These are phyloP conservation scores for Cladosporium phlei DNA, from an alignment of 2,329 filamentous ascomycete species.

Conservation along the genomic window DNA sequence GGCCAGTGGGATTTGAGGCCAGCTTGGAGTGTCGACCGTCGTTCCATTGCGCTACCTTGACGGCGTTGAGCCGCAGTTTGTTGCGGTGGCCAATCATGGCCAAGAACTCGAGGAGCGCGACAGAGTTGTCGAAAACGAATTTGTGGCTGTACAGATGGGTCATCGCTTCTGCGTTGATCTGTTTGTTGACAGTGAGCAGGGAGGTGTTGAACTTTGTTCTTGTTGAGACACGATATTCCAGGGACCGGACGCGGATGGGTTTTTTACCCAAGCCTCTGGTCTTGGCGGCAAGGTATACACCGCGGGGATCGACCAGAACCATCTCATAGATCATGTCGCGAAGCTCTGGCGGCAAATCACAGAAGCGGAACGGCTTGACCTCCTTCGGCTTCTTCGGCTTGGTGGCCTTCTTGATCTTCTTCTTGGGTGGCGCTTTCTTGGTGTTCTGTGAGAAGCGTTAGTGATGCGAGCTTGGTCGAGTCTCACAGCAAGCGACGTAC, in stretches of 20 bases:
- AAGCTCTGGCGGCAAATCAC: slow-evolving; percentile 14
- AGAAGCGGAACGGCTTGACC: slow-evolving; percentile 13
- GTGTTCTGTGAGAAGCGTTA: too few species aligned
- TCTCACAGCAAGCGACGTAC: neutral
- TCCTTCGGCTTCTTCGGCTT: neutral
- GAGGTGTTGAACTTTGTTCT: slow-evolving; percentile 19
- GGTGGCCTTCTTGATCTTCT: neutral
- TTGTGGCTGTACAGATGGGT: slow-evolving; percentile 25
- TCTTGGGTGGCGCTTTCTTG: neutral
- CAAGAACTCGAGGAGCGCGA: slow-evolving; percentile 24
- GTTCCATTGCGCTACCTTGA: slow-evolving; percentile 23
- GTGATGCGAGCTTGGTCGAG: neutral
- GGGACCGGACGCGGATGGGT: neutral
- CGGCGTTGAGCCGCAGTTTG: slow-evolving; percentile 17
- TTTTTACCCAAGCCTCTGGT: too few species aligned
- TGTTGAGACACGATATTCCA: too few species aligned
- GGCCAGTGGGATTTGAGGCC: slow-evolving; percentile 22
- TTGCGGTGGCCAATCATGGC: slow-evolving; percentile 25
- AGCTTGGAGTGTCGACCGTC: slow-evolving; percentile 13
- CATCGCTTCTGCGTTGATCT: slow-evolving; percentile 26
- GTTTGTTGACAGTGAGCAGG: slow-evolving; percentile 25
- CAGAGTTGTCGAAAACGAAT: slow-evolving; percentile 22
- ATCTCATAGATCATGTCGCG: slow-evolving; percentile 15
- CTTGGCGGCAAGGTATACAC: too few species aligned
- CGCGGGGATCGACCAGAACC: slow-evolving; percentile 4